Evolutionary conservation across 257 asterid genomes (phyloP), one percentile per base, ranked within the genome.

Genomic region (Gentiana straminea): DNA sequence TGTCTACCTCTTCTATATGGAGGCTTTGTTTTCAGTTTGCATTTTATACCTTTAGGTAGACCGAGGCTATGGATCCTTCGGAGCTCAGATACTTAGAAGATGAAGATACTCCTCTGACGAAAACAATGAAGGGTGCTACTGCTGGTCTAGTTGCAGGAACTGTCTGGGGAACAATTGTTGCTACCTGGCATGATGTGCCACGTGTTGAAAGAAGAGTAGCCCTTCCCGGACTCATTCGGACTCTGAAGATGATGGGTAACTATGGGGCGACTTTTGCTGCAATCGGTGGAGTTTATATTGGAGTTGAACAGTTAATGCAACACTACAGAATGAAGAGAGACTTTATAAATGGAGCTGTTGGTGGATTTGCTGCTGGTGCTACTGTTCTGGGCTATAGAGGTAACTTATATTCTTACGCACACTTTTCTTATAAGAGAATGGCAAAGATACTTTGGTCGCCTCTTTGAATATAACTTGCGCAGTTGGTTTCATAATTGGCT

Each of bases 171-270:
- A 78, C 89, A 52, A 57, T 92, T 66, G 81, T 82, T 55, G 99
- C 99, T 45, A 88, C 95, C 8, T 92, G 97, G 99, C 80, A 85
- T 47, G 99, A 92, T 52, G 95, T 92, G 36, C 98, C 99, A 56
- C 97, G 97, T 75, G 95, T 92, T 44, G 95, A 92, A 79, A 81
- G 97, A 74, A 81, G 74, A 1, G 82, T 92, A 8, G 97, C 99
- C 53, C 95, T 88, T 72, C 99, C 97, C 32, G 99, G 99, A 56
- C 74, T 92, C 63, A 63, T 88, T 60, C 75, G 99, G 66, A 88
- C 99, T 54, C 63, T 92, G 65, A 88, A 83, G 79, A 81, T 88
- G 99, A 92, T 88, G 97, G 94, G 97, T 43, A 92, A 64, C 66
- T 60, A 83, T 57, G 99, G 99, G 64, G 61, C 68, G 13, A 92